phyloP scores from a whole-genome alignment of 768 basidiomycete species.

The Lyophyllum decastes region DNA sequence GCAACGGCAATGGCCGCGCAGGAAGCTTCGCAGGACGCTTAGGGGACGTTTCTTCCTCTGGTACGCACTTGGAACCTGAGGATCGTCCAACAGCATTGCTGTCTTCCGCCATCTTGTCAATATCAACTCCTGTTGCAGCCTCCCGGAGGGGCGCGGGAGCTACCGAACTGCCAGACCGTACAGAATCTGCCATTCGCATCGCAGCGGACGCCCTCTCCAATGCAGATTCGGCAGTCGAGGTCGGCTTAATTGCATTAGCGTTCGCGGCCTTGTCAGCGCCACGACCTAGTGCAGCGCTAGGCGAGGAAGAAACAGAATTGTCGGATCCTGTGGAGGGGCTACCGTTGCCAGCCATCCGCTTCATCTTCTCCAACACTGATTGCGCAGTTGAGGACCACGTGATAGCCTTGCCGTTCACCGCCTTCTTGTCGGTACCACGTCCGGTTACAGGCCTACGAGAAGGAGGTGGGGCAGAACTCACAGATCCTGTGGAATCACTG shows the following conservation, averaged over 20 bases:
- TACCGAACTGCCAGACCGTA: too few species aligned
- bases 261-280: background rate
- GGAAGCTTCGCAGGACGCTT: background rate
- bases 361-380: too few species aligned
- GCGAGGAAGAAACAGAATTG: too few species aligned
- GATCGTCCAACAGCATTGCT: background rate
- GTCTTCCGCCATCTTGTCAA: background rate
- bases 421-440: too few species aligned
- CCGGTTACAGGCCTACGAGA: background rate
- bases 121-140: background rate
- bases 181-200: too few species aligned
- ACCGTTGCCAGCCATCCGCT: too few species aligned
- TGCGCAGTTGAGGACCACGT: too few species aligned
- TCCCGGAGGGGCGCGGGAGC: background rate
- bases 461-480: background rate
- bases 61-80: background rate
- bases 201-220: too few species aligned
- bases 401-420: too few species aligned
- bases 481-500: background rate
- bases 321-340: too few species aligned
- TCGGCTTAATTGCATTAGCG: background rate
- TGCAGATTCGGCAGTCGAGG: too few species aligned
- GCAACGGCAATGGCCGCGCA: background rate
- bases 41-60: background rate
- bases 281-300: background rate